A percentile compares a stretch with the other conserved stretches of the same genome.
phyloP scores from a whole-genome alignment of 1,284 basidiomycete species.

The Pseudozyma thailandica region DNA sequence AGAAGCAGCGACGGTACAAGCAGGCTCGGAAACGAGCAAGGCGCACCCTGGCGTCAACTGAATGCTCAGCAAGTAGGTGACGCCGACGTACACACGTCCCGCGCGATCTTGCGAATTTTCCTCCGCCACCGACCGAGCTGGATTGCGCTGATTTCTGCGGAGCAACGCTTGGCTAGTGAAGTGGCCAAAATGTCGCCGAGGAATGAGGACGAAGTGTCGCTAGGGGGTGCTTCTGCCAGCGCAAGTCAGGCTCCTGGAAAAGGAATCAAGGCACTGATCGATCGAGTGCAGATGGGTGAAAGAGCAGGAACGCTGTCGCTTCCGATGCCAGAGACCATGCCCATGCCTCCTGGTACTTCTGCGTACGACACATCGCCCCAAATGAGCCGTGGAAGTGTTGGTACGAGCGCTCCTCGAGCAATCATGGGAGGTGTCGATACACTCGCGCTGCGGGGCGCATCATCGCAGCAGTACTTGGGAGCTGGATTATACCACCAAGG shows the following conservation, averaged over 20 bases:
- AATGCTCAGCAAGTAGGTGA: constrained; percentile 10
- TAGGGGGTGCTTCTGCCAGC: background rate
- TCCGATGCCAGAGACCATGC: background rate
- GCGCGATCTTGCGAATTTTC: constrained; percentile 29
- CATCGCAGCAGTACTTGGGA: constrained; percentile 1
- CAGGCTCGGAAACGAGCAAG: background rate
- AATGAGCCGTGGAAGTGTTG: background rate
- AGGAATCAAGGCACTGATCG: constrained; percentile 24
- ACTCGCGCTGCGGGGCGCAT: background rate
- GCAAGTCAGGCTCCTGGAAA: background rate
- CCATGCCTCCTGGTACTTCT: background rate
- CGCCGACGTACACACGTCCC: constrained; percentile 11
- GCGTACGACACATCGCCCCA: constrained; percentile 1
- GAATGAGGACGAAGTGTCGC: constrained; percentile 1
- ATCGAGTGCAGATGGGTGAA: constrained; percentile 23
- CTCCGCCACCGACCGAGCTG: constrained; percentile 23
- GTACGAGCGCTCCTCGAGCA: background rate
- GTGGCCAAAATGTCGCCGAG: constrained; percentile 23
- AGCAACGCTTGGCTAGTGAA: constrained; percentile 32
- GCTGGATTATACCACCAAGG: background rate
- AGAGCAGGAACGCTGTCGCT: constrained; percentile 12
- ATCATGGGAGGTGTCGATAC: background rate
- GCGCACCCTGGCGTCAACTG: constrained; percentile 9
- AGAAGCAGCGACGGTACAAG: background rate
- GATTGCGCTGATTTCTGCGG: constrained; percentile 35